A percentile compares a stretch with the other conserved stretches of the same genome.
These are phyloP conservation scores for Paxillus involutus DNA, from an alignment of 768 basidiomycete genomes.

Conservation along the genomic window DNA sequence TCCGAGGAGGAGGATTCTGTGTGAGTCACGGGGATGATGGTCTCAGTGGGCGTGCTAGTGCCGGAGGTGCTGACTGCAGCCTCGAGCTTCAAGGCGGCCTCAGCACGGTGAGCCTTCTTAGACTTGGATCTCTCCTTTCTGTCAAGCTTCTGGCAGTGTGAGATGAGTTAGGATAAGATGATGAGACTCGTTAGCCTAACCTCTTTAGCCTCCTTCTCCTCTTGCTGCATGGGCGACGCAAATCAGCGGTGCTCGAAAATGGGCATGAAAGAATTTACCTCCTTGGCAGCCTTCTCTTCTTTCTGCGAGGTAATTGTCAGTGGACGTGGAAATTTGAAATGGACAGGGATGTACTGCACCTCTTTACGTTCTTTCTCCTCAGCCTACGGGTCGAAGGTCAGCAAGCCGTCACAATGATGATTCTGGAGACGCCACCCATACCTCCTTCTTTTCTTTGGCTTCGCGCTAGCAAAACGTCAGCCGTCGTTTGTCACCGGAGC, in stretches of 20 bases:
- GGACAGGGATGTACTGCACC: slow-evolving; percentile 32
- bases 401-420: neutral
- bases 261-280: slow-evolving; percentile 39
- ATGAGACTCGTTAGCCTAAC: slow-evolving; percentile 18
- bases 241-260: slow-evolving; percentile 17
- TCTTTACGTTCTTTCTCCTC: slow-evolving; percentile 68
- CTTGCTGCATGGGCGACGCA: slow-evolving; percentile 32
- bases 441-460: slow-evolving; percentile 78
- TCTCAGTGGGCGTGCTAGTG: slow-evolving; percentile 9
- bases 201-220: slow-evolving; percentile 51
- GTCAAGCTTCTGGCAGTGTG: slow-evolving; percentile 45
- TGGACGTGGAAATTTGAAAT: neutral
- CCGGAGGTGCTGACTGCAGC: slow-evolving; percentile 10
- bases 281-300: slow-evolving; percentile 55
- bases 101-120: slow-evolving; percentile 44
- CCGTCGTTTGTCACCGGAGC: neutral
- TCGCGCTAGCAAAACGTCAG: slow-evolving; percentile 53
- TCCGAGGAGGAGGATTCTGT: slow-evolving; percentile 39
- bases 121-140: slow-evolving; percentile 57
- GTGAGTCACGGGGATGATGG: slow-evolving; percentile 20
- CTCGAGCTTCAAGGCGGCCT: slow-evolving; percentile 31
- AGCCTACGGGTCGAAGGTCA: slow-evolving; percentile 31
- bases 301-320: slow-evolving; percentile 29
- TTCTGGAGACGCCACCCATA: slow-evolving; percentile 19
- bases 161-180: neutral